These are phyloP conservation scores for Tetrahymena elliotti DNA, from an alignment of 73 alveolate species.

Conservation along the genomic window DNA sequence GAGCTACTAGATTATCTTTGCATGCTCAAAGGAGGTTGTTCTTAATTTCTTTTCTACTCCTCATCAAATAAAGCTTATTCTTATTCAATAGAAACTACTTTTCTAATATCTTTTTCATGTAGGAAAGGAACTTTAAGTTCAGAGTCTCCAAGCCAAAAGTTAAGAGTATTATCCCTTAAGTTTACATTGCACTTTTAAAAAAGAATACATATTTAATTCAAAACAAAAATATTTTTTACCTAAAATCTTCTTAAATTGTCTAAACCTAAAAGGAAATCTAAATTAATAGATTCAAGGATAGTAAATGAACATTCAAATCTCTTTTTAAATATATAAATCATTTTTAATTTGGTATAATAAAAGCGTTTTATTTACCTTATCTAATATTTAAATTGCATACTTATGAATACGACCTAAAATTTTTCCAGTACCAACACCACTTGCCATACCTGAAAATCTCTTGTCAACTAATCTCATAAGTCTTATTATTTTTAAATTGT, in stretches of 20 bases:
- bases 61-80: slow-evolving; percentile 47
- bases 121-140: slow-evolving; percentile 73
- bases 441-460: slow-evolving; percentile 83
- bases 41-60: slow-evolving; percentile 12
- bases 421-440: slow-evolving; percentile 81
- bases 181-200: slow-evolving; percentile 66
- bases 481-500: neutral
- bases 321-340: neutral
- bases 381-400: slow-evolving; percentile 72
- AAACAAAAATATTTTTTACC: slow-evolving; percentile 38
- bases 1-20: neutral
- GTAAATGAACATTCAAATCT: slow-evolving; percentile 69
- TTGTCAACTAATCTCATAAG: slow-evolving; percentile 76
- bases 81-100: slow-evolving; percentile 44
- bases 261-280: slow-evolving; percentile 85
- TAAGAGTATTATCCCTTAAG: slow-evolving; percentile 61
- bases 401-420: slow-evolving; percentile 89
- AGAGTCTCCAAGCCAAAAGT: slow-evolving; percentile 60
- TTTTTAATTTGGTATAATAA: neutral
- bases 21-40: neutral
- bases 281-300: slow-evolving; percentile 75
- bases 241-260: slow-evolving; percentile 75
- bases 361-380: slow-evolving; percentile 18
- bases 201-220: neutral
- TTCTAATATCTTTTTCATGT: slow-evolving; percentile 72